Conservation (phyloP, 192 early-diverging fungal genomes). For the Backusella parvicylindrica region DNA sequence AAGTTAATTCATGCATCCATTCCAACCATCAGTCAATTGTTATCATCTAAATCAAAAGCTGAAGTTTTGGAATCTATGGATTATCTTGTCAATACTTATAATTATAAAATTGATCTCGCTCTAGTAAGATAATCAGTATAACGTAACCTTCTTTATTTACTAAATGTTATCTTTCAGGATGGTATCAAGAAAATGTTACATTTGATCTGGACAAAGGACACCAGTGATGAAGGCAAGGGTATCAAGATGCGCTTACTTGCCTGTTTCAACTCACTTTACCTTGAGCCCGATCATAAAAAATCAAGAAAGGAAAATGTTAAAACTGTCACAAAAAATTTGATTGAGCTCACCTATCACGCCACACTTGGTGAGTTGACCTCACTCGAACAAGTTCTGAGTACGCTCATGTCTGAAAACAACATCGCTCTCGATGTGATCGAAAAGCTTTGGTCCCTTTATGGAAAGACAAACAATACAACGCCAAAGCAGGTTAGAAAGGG, state of each 20-base stretch:
- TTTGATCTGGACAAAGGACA: constrained; percentile 83
- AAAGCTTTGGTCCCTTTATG: constrained; percentile 81
- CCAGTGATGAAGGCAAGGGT: constrained; percentile 68
- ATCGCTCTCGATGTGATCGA: constrained; percentile 69
- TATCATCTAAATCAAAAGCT: constrained; percentile 84
- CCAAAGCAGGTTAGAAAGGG: constrained; percentile 75
- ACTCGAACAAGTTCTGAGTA: constrained; percentile 86
- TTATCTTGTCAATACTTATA: constrained; percentile 84
- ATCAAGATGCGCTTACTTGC: constrained; percentile 72
- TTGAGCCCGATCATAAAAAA: constrained; percentile 55
- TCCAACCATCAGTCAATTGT: constrained; percentile 75
- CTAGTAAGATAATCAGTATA: constrained; percentile 43
- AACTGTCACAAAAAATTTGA: constrained; percentile 66
- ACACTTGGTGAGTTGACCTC: constrained; percentile 94
- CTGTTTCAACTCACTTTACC: constrained; percentile 76
- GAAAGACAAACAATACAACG: constrained; percentile 53
- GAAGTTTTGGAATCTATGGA: constrained; percentile 97
- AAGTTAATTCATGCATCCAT: constrained; percentile 74
- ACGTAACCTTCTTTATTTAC: neutral
- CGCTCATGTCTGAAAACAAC: constrained; percentile 63
- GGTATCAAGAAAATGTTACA: constrained; percentile 95
- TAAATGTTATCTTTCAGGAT: constrained; percentile 40
- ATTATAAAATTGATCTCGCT: constrained; percentile 82
- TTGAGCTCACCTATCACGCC: constrained; percentile 79
- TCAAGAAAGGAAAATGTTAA: constrained; percentile 57